Conservation (phyloP, 306 rosid genomes). For the Cajanus cajan region DNA sequence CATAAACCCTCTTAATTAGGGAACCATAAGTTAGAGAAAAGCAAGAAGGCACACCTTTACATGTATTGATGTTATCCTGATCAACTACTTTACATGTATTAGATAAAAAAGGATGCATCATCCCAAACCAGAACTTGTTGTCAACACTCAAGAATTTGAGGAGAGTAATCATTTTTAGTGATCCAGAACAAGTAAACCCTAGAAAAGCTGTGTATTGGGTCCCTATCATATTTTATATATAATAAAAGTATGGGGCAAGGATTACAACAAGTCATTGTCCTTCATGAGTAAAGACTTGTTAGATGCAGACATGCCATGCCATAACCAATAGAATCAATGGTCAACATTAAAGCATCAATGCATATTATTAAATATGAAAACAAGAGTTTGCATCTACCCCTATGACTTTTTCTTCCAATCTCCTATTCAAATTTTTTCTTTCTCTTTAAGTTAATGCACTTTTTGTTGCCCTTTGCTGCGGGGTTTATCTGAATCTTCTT, state of each 20-base stretch:
- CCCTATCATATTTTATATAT: constrained; percentile 33
- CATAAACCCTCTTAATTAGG: constrained; percentile 34
- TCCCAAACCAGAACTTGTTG: neutral
- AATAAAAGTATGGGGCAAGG: neutral
- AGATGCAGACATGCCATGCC: constrained; percentile 15
- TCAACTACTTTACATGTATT: too few relatives aligned
- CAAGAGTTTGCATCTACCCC: neutral
- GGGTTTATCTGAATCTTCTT: neutral
- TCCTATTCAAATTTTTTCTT: neutral
- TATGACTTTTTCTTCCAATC: constrained; percentile 13
- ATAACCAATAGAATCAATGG: constrained; percentile 27
- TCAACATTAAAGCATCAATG: constrained; percentile 33
- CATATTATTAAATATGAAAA: constrained; percentile 12
- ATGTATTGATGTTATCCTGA: constrained; percentile 27
- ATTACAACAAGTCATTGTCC: constrained; percentile 27
- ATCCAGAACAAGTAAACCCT: constrained; percentile 23
- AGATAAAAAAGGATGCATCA: constrained; percentile 3
- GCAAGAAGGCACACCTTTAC: neutral
- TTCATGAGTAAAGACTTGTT: constrained; percentile 28
- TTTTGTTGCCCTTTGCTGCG: constrained; percentile 18
- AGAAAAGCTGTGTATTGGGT: constrained; percentile 22
- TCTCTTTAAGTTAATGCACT: constrained; percentile 13
- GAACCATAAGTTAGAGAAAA: constrained; percentile 33
- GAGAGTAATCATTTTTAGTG: constrained; percentile 37
- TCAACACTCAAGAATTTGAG: constrained; percentile 27